These are phyloP conservation scores for Phytophthora capsici DNA, from an alignment of 352 stramenopile genomes.

Conservation along the genomic window DNA sequence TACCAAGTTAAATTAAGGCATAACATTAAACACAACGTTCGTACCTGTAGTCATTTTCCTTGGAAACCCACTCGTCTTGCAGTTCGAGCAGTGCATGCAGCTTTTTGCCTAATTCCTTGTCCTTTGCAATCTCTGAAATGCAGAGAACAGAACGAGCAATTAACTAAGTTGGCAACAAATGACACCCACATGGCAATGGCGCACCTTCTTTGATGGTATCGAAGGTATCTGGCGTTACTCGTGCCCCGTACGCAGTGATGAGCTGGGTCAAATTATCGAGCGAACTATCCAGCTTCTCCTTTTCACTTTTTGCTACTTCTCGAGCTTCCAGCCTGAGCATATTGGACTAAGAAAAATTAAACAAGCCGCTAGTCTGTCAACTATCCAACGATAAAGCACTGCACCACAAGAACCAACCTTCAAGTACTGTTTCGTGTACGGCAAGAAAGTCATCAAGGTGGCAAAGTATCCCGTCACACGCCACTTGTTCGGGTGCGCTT, in stretches of 20 bases:
- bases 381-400: background rate
- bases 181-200: background rate
- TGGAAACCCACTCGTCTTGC: slow-evolving; percentile 82
- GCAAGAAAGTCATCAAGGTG: slow-evolving; percentile 88
- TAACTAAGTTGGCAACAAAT: no score
- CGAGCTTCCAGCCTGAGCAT: slow-evolving; percentile 86
- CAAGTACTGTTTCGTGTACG: slow-evolving; percentile 89
- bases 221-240: slow-evolving; percentile 37
- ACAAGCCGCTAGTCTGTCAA: slow-evolving; percentile 3
- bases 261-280: slow-evolving; percentile 40
- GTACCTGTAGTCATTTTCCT: slow-evolving; percentile 88
- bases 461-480: slow-evolving; percentile 90
- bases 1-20: background rate
- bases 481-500: slow-evolving; percentile 89
- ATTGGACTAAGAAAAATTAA: slow-evolving; percentile 60
- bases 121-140: slow-evolving; percentile 56
- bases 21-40: background rate
- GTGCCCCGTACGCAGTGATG: slow-evolving; percentile 47
- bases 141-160: background rate
- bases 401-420: slow-evolving; percentile 47
- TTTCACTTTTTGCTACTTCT: slow-evolving; percentile 61
- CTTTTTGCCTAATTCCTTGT: slow-evolving; percentile 57
- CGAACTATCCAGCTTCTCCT: slow-evolving; percentile 62
- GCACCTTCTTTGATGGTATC: slow-evolving; percentile 72
- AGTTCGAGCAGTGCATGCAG: slow-evolving; percentile 58